phyloP scores from a whole-genome alignment of 164 flowering plant genomes.

The Magnolia kwangsiensis region DNA sequence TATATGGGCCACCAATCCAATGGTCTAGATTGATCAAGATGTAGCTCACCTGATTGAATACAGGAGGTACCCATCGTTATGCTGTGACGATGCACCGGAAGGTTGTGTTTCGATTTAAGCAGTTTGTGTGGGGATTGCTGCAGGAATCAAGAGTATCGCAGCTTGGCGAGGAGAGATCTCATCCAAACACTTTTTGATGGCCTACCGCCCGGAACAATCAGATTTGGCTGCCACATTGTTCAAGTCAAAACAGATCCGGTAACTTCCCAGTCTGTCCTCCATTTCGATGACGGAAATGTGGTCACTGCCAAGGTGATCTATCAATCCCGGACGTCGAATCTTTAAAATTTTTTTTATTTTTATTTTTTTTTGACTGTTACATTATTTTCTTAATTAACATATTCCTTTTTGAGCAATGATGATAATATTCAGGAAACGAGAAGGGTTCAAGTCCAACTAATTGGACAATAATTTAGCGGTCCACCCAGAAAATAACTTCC shows the following conservation, averaged over 20 bases:
- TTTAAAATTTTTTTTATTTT: neutral
- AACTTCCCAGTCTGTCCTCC: constrained; percentile 28
- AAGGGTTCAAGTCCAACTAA: neutral
- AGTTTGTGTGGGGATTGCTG: too few relatives aligned
- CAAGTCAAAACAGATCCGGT: constrained; percentile 26
- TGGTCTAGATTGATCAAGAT: too few relatives aligned
- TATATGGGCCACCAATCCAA: too few relatives aligned
- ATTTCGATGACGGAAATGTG: constrained; percentile 30
- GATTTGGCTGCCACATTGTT: constrained; percentile 26
- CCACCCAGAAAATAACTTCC: too few relatives aligned
- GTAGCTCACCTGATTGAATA: too few relatives aligned
- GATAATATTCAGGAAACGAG: too few relatives aligned
- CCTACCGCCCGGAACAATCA: constrained; percentile 34
- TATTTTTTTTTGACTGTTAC: neutral
- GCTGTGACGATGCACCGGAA: too few relatives aligned
- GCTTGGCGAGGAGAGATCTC: constrained; percentile 40
- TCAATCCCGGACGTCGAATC: neutral
- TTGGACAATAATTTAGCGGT: too few relatives aligned
- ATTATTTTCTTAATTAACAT: neutral
- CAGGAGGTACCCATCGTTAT: too few relatives aligned
- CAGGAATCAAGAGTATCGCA: constrained; percentile 40
- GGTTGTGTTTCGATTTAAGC: too few relatives aligned
- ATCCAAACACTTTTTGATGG: constrained; percentile 24
- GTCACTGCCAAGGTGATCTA: constrained; percentile 39
- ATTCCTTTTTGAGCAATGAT: neutral